Percentiles rank a stretch among this genome's conserved stretches.
Evolutionary conservation across 2,329 filamentous ascomycete species (phyloP).

Genomic region (Fusarium sambucinum): DNA sequence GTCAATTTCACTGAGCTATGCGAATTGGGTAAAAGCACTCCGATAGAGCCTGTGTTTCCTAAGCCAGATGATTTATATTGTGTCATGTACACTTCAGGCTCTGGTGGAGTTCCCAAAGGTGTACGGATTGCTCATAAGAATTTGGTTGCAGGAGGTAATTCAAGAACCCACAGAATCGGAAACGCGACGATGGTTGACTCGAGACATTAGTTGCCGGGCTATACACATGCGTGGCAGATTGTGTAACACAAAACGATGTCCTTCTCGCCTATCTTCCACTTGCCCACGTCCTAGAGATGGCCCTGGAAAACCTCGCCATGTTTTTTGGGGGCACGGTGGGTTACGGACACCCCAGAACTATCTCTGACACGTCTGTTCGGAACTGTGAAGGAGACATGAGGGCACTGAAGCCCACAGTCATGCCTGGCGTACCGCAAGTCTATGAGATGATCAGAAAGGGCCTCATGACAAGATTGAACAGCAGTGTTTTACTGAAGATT

Average conservation of each 20-base stretch:
- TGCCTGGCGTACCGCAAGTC: constrained; percentile 94
- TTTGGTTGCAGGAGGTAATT: constrained; percentile 74
- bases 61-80: constrained; percentile 83
- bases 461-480: constrained; percentile 81
- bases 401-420: constrained; percentile 86
- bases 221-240: constrained; percentile 78
- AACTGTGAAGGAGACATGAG: constrained; percentile 95
- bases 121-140: constrained; percentile 85
- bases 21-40: constrained; percentile 71
- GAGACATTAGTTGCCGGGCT: constrained; percentile 75
- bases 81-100: constrained; percentile 88
- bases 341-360: constrained; percentile 88
- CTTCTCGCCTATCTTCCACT: constrained; percentile 92
- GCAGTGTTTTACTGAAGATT: constrained; percentile 74
- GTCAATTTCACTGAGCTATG: constrained; percentile 66
- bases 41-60: constrained; percentile 76
- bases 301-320: constrained; percentile 89
- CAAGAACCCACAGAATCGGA: not conserved
- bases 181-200: not conserved
- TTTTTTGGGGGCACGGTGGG: constrained; percentile 92
- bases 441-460: constrained; percentile 99
- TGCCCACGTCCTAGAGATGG: constrained; percentile 95
- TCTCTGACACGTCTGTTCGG: constrained; percentile 85
- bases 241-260: constrained; percentile 79
- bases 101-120: constrained; percentile 89